Percentiles rank a stretch among this genome's conserved stretches.
These are phyloP conservation scores for Aspergillus texensis DNA, from an alignment of 2,329 filamentous ascomycete genomes.

Conservation along the genomic window DNA sequence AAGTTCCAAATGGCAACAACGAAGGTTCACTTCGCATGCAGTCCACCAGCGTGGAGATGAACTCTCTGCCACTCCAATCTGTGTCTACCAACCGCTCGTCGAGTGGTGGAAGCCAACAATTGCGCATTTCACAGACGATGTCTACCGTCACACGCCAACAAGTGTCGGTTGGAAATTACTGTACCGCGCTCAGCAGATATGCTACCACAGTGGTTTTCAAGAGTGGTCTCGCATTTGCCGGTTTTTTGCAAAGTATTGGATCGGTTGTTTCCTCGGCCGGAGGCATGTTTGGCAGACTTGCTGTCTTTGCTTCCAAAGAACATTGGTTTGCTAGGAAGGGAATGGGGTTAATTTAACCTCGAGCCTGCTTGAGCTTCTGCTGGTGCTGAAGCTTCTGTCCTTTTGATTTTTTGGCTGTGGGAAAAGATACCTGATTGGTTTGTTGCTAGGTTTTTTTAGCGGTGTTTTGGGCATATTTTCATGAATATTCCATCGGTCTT, in stretches of 20 bases:
- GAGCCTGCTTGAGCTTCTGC: background rate
- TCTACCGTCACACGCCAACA: background rate
- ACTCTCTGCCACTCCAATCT: background rate
- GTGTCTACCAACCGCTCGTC: background rate
- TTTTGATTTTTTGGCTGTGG: constrained; percentile 4
- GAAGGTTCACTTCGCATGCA: background rate
- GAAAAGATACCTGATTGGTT: constrained; percentile 4
- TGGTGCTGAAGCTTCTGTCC: background rate
- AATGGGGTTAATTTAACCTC: constrained; percentile 18
- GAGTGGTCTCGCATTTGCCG: constrained; percentile 7
- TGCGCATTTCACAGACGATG: background rate
- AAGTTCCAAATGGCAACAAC: background rate
- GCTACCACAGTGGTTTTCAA: constrained; percentile 3
- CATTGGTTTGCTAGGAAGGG: constrained; percentile 21
- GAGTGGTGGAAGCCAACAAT: background rate
- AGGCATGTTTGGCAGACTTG: constrained; percentile 15
- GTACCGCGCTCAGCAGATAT: background rate
- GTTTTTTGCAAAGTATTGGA: constrained; percentile 15
- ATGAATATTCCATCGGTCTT: background rate
- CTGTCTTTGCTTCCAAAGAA: constrained; percentile 20
- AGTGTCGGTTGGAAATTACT: background rate
- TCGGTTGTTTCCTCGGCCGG: constrained; percentile 19
- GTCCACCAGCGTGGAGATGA: background rate
- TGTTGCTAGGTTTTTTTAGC: background rate
- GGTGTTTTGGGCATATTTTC: background rate